Percentiles rank a stretch among this genome's conserved stretches.
phyloP scores from a whole-genome alignment of 805 yeast genomes.

The Candida arabinofermentans region DNA sequence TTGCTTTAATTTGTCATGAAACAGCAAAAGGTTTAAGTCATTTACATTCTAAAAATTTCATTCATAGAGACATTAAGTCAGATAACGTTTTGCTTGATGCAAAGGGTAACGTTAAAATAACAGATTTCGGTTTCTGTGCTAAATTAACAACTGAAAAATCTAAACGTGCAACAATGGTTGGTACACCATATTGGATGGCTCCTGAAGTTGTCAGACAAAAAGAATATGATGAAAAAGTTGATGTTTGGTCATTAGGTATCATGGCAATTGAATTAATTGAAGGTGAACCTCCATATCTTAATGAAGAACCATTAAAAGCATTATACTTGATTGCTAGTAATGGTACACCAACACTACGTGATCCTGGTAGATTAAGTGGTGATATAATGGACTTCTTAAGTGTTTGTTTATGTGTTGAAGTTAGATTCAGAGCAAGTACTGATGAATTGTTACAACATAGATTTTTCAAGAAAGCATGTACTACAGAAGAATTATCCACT shows the following conservation, averaged over 20 bases:
- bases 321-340: constrained; percentile 91
- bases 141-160: constrained; percentile 76
- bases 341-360: constrained; percentile 92
- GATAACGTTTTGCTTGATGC: constrained; percentile 87
- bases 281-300: constrained; percentile 97
- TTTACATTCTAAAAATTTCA: constrained; percentile 86
- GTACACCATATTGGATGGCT: constrained; percentile 99
- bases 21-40: constrained; percentile 89
- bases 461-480: constrained; percentile 62
- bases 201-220: constrained; percentile 96
- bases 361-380: constrained; percentile 68
- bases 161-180: constrained; percentile 97
- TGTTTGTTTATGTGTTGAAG: constrained; percentile 92
- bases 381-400: constrained; percentile 82
- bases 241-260: constrained; percentile 96
- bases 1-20: constrained; percentile 86
- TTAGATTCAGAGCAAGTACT: constrained; percentile 83
- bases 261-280: constrained; percentile 99
- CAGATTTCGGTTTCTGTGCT: constrained; percentile 96
- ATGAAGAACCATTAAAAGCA: constrained; percentile 93
- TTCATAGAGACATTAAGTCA: constrained; percentile 95
- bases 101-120: constrained; percentile 82
- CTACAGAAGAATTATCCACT: constrained; percentile 52
- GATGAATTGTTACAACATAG: constrained; percentile 80
- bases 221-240: constrained; percentile 95